These are phyloP conservation scores for Hyphodiscus hymeniophilus DNA, from an alignment of 495 filamentous ascomycete species.

Conservation along the genomic window DNA sequence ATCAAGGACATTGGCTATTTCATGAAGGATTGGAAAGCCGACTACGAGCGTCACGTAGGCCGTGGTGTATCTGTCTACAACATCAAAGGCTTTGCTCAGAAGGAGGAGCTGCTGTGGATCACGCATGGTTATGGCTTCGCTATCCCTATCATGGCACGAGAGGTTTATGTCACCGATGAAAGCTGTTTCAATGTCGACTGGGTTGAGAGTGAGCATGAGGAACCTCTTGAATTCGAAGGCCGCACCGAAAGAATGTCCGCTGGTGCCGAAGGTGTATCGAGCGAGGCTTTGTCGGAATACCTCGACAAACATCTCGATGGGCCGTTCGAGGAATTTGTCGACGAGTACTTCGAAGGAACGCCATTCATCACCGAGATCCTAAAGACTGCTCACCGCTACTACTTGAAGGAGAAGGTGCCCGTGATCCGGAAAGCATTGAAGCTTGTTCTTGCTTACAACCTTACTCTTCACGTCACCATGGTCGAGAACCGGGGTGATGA, in stretches of 20 bases:
- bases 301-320: slow-evolving; percentile 86
- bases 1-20: slow-evolving; percentile 96
- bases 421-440: slow-evolving; percentile 89
- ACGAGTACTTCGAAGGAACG: slow-evolving; percentile 89
- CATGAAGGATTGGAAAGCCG: slow-evolving; percentile 97
- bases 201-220: slow-evolving; percentile 64
- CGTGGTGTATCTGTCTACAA: slow-evolving; percentile 84
- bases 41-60: slow-evolving; percentile 81
- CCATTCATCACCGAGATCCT: slow-evolving; percentile 88
- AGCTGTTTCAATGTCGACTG: slow-evolving; percentile 89
- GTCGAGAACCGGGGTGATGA: slow-evolving; percentile 82
- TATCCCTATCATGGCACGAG: slow-evolving; percentile 79
- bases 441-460: slow-evolving; percentile 84
- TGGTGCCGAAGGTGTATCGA: slow-evolving; percentile 72
- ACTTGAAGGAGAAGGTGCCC: slow-evolving; percentile 69
- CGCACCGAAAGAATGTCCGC: slow-evolving; percentile 80
- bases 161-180: slow-evolving; percentile 84
- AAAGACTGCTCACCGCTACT: slow-evolving; percentile 87
- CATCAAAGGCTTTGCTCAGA: slow-evolving; percentile 81
- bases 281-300: slow-evolving; percentile 72
- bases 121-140: slow-evolving; percentile 87
- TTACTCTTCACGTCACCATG: slow-evolving; percentile 86
- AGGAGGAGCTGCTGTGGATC: slow-evolving; percentile 71
- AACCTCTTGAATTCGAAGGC: slow-evolving; percentile 69
- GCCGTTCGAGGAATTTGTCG: slow-evolving; percentile 83